Conservation (phyloP, 2,329 filamentous ascomycete species). For the Cordyceps militaris region DNA sequence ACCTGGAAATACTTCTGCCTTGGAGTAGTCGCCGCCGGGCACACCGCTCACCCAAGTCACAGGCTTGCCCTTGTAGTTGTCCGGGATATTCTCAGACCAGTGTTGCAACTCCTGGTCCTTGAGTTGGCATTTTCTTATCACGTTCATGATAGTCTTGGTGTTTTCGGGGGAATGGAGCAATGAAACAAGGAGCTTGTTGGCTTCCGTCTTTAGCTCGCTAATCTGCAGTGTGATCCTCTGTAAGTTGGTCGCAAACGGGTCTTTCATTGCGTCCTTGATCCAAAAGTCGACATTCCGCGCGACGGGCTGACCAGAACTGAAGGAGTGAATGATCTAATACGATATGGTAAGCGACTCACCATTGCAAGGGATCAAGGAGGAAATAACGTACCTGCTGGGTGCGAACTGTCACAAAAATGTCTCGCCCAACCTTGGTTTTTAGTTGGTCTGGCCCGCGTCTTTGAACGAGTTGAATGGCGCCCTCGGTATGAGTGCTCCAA, state of each 20-base stretch:
- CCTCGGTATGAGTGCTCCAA: slow-evolving; percentile 59
- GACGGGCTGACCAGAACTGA: slow-evolving; percentile 46
- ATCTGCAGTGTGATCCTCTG: slow-evolving; percentile 48
- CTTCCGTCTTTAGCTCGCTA: slow-evolving; percentile 48
- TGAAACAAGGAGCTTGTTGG: slow-evolving; percentile 42
- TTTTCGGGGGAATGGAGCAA: slow-evolving; percentile 41
- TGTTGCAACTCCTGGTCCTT: slow-evolving; percentile 45
- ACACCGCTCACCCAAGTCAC: slow-evolving; percentile 51
- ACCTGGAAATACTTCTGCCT: slow-evolving; percentile 52
- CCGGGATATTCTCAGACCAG: slow-evolving; percentile 46
- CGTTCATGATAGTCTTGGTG: slow-evolving; percentile 41
- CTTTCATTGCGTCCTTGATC: slow-evolving; percentile 45
- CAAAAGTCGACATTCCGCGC: slow-evolving; percentile 53
- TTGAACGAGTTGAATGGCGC: slow-evolving; percentile 54
- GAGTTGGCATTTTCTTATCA: slow-evolving; percentile 45
- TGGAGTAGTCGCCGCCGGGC: slow-evolving; percentile 42
- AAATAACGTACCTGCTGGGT: slow-evolving; percentile 47
- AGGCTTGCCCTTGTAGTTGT: slow-evolving; percentile 43
- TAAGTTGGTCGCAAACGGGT: slow-evolving; percentile 39
- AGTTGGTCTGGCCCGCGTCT: slow-evolving; percentile 50
- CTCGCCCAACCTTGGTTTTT: slow-evolving; percentile 43
- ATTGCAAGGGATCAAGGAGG: background rate
- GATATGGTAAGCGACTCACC: no score
- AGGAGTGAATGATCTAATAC: slow-evolving; percentile 48
- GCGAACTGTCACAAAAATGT: slow-evolving; percentile 52